Percentiles rank a stretch among this genome's conserved stretches.
Evolutionary conservation across 768 basidiomycete species (phyloP).

Genomic region (Lenzites betulinus): DNA sequence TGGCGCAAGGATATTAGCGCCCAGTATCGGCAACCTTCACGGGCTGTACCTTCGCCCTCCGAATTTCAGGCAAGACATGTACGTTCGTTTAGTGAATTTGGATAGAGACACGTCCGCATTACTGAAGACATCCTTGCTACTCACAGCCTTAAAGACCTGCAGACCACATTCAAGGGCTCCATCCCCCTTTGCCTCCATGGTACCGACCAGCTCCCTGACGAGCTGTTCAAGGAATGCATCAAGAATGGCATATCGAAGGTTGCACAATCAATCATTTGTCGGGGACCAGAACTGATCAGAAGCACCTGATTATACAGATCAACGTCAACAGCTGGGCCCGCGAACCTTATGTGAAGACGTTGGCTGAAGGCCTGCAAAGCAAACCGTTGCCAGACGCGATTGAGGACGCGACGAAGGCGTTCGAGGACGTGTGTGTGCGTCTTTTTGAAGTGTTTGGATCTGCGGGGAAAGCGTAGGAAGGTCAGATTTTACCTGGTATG

Average conservation of each 20-base stretch:
- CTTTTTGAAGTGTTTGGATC: conserved; percentile 45
- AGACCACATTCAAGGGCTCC: conserved; percentile 37
- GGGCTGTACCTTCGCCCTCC: conserved; percentile 48
- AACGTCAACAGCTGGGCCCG: conserved; percentile 52
- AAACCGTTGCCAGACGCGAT: conserved; percentile 48
- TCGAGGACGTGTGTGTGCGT: conserved; percentile 42
- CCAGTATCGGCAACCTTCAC: conserved; percentile 51
- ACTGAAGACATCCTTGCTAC: not conserved
- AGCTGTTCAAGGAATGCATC: conserved; percentile 47
- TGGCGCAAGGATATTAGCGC: conserved; percentile 47
- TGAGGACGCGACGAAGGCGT: conserved; percentile 46
- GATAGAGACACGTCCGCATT: not conserved
- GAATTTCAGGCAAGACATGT: conserved; percentile 49
- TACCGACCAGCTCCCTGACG: conserved; percentile 47
- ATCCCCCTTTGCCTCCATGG: conserved; percentile 47
- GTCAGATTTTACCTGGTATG: no score
- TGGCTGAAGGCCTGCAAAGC: conserved; percentile 36
- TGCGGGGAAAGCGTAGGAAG: conserved; percentile 39
- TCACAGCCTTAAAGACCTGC: conserved; percentile 40
- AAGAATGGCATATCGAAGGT: conserved; percentile 47
- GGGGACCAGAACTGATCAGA: not conserved
- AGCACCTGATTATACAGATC: conserved; percentile 23
- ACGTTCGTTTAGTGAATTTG: conserved; percentile 3
- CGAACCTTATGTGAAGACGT: conserved; percentile 42
- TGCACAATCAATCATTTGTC: not conserved